Percentiles rank a stretch among this genome's conserved stretches.
Conservation (phyloP, 345 rosid genomes). For the Salix koriyanagi region DNA sequence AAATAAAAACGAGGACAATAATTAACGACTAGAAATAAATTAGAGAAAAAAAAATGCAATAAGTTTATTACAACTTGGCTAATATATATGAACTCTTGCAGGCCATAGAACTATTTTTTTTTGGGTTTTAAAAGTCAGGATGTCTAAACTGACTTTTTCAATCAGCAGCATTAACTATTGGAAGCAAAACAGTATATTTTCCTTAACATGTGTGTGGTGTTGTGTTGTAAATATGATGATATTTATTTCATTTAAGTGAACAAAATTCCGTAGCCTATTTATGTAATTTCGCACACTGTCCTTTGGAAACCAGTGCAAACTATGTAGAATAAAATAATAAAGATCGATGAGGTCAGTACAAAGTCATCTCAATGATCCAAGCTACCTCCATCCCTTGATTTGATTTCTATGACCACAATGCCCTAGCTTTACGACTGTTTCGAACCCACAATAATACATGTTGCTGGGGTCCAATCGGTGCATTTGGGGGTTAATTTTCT, state of each 20-base stretch:
- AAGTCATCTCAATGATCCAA: conserved; percentile 59
- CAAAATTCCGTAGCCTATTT: conserved; percentile 14
- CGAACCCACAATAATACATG: background rate
- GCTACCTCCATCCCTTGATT: conserved; percentile 41
- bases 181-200: conserved; percentile 4
- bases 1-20: background rate
- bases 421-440: conserved; percentile 25
- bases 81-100: conserved; percentile 3
- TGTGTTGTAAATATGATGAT: background rate
- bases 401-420: conserved; percentile 15
- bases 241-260: conserved; percentile 8
- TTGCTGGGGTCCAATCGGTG: conserved; percentile 29
- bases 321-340: conserved; percentile 42
- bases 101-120: background rate
- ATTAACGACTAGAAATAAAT: background rate
- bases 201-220: background rate
- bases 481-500: background rate
- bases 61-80: conserved; percentile 7
- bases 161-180: background rate
- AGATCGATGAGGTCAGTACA: conserved; percentile 47
- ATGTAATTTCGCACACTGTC: conserved; percentile 27
- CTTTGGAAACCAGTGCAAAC: conserved; percentile 43
- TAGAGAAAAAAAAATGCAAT: background rate
- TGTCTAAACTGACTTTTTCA: conserved; percentile 9
- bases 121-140: background rate